These are phyloP conservation scores for Bodo saltans DNA, from an alignment of 78 protist genomes.

Conservation along the genomic window DNA sequence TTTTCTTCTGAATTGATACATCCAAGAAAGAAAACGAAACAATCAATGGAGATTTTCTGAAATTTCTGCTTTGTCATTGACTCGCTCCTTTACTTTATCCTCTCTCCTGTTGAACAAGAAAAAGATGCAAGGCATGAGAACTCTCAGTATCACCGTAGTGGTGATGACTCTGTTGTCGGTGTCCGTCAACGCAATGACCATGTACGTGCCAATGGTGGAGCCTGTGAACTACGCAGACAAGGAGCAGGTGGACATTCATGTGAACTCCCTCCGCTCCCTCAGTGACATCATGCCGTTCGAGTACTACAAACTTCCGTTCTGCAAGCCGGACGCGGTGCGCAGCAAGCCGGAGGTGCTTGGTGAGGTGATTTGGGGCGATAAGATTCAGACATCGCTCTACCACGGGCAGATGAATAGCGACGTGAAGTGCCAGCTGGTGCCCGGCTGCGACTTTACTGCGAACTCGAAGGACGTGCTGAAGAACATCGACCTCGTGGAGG, in stretches of 20 bases:
- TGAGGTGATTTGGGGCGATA: slow-evolving; percentile 17
- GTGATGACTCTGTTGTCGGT: no score
- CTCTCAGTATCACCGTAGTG: no score
- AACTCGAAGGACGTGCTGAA: not conserved
- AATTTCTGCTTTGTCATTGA: no score
- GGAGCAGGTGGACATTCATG: not conserved
- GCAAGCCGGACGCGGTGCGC: not conserved
- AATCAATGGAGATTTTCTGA: no score
- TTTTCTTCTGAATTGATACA: no score
- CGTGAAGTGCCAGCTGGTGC: slow-evolving; percentile 1
- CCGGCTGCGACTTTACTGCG: not conserved
- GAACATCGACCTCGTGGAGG: not conserved
- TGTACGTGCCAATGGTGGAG: not conserved
- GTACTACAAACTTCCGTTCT: not conserved
- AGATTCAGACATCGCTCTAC: not conserved
- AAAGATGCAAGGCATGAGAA: no score
- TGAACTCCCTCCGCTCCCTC: slow-evolving; percentile 4
- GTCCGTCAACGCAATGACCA: no score
- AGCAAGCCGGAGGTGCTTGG: slow-evolving; percentile 3
- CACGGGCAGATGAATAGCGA: not conserved
- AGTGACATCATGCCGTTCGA: not conserved
- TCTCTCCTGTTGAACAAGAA: no score
- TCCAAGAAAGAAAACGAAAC: no score
- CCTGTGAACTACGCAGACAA: not conserved
- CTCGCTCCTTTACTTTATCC: no score